Base-by-base conservation (phyloP, 106 monocot genomes). In the Dendrobium catenatum region DNA sequence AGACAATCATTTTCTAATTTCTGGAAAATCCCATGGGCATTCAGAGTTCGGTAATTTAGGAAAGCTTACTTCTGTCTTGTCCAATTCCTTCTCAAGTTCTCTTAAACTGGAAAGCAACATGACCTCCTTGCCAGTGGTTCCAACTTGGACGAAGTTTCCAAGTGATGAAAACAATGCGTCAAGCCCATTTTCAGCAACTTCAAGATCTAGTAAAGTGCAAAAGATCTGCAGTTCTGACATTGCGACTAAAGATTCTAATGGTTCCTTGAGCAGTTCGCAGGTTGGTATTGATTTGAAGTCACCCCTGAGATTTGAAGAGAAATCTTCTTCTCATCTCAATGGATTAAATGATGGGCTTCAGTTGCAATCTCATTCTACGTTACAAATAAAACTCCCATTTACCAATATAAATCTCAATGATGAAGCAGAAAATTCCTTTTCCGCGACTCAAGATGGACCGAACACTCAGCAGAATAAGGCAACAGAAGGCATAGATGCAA, bases 81-180 rank as follows among this genome's bases (percentile, higher is more conserved):
- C 77, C 68, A 73, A 48, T 61, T 59, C 83, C 31, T 80, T 83
- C 4, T 68, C 84, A n/a, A 51, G 17, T 78, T 24, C 77, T 81
- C 6, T 79, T 79, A 40, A 77, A 6, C 9, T n/a, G 55, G 85
- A 89, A 72, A 59, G 31, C 27, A 56, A 16, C 24, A 61, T 9
- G n/a, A 40, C 77, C 64, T 9, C 81, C 48, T 54, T 80, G 55
- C 44, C 79, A 67, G 15, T 64, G 2, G 68, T 79, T 59, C 72
- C 83, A 42, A 26, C 76, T 37, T 85, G 48, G 44, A 79, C 17
- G 59, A 85, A 81, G 13, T 72, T 80, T 18, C n/a, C 75, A 75
- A 9, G 78, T 56, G 22, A 31, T 75, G 74, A 43, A 44, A 75
- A 75, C 31, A n/a, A 20, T n/a, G 42, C 11, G 9, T 70, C 33